Evolutionary conservation across 2,329 filamentous ascomycete species (phyloP).

Genomic region (Thermoascus crustaceus): DNA sequence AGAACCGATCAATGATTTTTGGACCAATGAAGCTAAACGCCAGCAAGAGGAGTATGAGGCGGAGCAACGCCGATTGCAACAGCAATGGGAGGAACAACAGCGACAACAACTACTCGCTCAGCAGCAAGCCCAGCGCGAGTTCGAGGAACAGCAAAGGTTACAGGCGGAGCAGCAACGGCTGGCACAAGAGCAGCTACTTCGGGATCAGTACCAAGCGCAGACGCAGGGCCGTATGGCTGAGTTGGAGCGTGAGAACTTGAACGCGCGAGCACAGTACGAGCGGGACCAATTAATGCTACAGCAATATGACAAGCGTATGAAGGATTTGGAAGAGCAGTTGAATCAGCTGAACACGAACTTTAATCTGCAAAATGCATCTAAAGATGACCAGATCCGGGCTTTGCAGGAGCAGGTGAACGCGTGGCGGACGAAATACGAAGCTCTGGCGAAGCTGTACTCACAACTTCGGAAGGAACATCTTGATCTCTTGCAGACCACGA

Average conservation of each 20-base stretch:
- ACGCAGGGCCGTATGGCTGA: conserved; percentile 94
- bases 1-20: conserved; percentile 94
- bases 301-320: conserved; percentile 92
- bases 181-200: conserved; percentile 81
- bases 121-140: conserved; percentile 82
- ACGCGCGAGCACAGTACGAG: conserved; percentile 90
- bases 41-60: conserved; percentile 94
- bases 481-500: conserved; percentile 91
- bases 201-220: conserved; percentile 85
- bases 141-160: conserved; percentile 85
- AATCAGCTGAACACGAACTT: conserved; percentile 72
- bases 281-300: conserved; percentile 95
- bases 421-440: conserved; percentile 95
- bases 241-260: conserved; percentile 88
- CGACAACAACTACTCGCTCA: conserved; percentile 74
- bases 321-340: conserved; percentile 82
- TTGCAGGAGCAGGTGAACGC: conserved; percentile 97
- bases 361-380: conserved; percentile 75
- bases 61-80: conserved; percentile 80
- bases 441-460: conserved; percentile 91
- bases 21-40: conserved; percentile 84
- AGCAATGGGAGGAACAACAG: conserved; percentile 75
- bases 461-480: conserved; percentile 92
- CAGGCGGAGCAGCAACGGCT: conserved; percentile 83
- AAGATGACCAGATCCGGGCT: conserved; percentile 87